These are phyloP conservation scores for Pythium dissimile DNA, from an alignment of 352 stramenopile species.

Conservation along the genomic window DNA sequence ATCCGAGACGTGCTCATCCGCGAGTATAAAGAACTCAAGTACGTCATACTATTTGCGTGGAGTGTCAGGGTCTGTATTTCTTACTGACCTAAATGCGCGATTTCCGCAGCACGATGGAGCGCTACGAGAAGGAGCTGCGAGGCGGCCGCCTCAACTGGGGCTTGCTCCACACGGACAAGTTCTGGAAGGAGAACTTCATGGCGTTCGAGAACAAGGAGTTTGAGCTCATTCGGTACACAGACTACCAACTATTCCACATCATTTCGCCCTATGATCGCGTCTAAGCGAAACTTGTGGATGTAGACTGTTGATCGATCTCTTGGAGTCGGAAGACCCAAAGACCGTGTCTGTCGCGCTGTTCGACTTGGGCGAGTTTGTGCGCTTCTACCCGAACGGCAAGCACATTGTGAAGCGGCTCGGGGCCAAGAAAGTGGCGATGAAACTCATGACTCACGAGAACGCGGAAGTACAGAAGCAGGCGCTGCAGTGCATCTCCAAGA, in stretches of 20 bases:
- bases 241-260: not conserved
- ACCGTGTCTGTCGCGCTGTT: slow-evolving; percentile 95
- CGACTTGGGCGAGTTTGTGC: slow-evolving; percentile 97
- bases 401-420: slow-evolving; percentile 94
- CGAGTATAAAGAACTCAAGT: slow-evolving; percentile 90
- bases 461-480: slow-evolving; percentile 96
- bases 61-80: too few species aligned
- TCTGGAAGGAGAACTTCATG: slow-evolving; percentile 98
- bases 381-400: slow-evolving; percentile 97
- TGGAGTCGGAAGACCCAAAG: slow-evolving; percentile 92
- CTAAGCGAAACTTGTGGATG: too few species aligned
- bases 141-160: slow-evolving; percentile 95
- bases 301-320: slow-evolving; percentile 92
- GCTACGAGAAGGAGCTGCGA: slow-evolving; percentile 95
- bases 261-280: too few species aligned
- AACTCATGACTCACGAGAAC: slow-evolving; percentile 97
- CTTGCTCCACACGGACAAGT: slow-evolving; percentile 96
- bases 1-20: slow-evolving; percentile 79
- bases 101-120: slow-evolving; percentile 89
- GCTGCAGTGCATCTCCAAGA: slow-evolving; percentile 98
- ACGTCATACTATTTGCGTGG: slow-evolving; percentile 18
- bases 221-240: slow-evolving; percentile 72
- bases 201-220: slow-evolving; percentile 97
- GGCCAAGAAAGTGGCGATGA: slow-evolving; percentile 97
- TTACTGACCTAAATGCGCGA: not conserved